Evolutionary conservation across 140 eudicot genomes (phyloP).

Genomic region (Ambrosia hybrid): DNA sequence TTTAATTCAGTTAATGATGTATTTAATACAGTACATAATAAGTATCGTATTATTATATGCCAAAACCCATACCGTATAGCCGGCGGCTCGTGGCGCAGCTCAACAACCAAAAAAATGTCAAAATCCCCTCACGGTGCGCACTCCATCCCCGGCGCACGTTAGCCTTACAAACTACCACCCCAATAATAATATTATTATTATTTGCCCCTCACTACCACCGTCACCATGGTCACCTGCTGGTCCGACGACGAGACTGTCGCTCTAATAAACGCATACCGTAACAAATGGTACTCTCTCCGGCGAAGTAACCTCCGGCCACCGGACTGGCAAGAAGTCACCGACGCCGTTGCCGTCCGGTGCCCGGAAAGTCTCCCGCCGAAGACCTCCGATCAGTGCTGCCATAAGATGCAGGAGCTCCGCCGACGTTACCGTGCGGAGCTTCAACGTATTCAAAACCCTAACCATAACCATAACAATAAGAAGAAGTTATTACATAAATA

Average conservation of each 20-base stretch:
- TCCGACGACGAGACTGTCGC: constrained; percentile 78
- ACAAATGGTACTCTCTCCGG: constrained; percentile 87
- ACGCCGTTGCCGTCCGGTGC: constrained; percentile 44
- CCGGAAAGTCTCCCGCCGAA: constrained; percentile 40
- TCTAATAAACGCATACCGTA: constrained; percentile 69
- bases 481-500: constrained; percentile 15
- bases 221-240: constrained; percentile 42
- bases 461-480: not conserved
- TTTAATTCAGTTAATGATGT: too few species aligned
- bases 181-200: constrained; percentile 6
- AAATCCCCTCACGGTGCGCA: too few species aligned
- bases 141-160: constrained; percentile 36
- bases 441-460: constrained; percentile 47
- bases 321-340: constrained; percentile 94
- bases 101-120: too few species aligned
- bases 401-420: constrained; percentile 93
- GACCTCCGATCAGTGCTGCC: constrained; percentile 89
- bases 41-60: too few species aligned
- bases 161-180: constrained; percentile 43
- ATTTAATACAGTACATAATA: too few species aligned
- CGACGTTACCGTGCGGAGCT: constrained; percentile 75
- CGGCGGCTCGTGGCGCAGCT: too few species aligned
- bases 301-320: constrained; percentile 74
- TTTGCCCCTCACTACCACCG: constrained; percentile 10
- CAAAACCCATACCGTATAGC: too few species aligned